Evolutionary conservation across 2,329 filamentous ascomycete genomes (phyloP), one percentile per base, ranked within the genome.

Genomic region (Diaporthe humulicola): DNA sequence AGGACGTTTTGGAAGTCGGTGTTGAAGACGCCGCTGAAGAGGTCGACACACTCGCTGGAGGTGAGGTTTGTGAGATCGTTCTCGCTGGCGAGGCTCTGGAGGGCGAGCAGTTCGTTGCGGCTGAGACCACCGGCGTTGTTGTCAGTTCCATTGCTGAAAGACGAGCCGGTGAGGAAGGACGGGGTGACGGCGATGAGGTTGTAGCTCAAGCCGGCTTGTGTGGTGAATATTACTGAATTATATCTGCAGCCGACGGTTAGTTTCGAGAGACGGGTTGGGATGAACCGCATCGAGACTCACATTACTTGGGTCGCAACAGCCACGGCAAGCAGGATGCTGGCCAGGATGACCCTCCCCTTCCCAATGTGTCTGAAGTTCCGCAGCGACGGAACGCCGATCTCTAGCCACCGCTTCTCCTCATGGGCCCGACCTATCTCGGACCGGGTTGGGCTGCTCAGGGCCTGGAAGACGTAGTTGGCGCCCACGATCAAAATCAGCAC

Each of bases 401-500:
- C 88, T 69, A 90, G 80, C 88, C 88, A 90, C 58, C 79, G 81
- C 77, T 82, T 83, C 45, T 80, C 81, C 15, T 80, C 81, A 76
- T 90, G 89, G 7, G 88, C 88, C 17, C 77, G 79, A 38, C 85
- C 82, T 12, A 90, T 79, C 77, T 90, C 88, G 15, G 79, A 79
- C 54, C 88, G 84, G 10, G 88, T 90, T 8, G 89, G 89, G 76
- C 88, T 90, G 77, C 83, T 85, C 17, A 90, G 85, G n/a, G 89
- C 83, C 79, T 90, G 89, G 74, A 89, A 88, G 52, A 84, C 83
- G 78, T 90, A 90, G 81, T 89, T 89, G 15, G 85, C 88, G 4
- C 85, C 86, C 0, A 85, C 85, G 17, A 90, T 79, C 28, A 90
- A 76, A 6, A 84, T 81, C 7, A 88, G 78, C 10, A 82, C 82